Evolutionary conservation across 139 green algal species (phyloP).

Genomic region (Chlorella vulgaris): DNA sequence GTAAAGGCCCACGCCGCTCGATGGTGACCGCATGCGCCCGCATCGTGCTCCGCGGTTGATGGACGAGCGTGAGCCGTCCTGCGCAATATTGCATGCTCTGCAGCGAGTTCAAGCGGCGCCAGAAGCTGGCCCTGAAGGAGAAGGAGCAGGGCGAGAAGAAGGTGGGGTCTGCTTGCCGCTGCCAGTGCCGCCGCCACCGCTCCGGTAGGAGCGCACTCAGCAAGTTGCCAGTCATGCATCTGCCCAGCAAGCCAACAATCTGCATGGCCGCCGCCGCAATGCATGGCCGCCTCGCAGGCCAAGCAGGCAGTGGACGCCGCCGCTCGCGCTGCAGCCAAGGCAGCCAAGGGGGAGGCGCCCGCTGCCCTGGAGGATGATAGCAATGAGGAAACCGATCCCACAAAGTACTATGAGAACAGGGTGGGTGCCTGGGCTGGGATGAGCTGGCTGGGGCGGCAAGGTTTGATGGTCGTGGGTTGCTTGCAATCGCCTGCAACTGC

Average conservation of each 20-base stretch:
- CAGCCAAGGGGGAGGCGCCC: slow-evolving; percentile 50
- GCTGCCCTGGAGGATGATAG: slow-evolving; percentile 68
- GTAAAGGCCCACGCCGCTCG: too few species aligned
- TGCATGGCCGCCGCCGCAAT: neutral
- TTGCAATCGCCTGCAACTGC: too few species aligned
- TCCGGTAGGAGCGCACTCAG: neutral
- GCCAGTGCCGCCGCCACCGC: neutral
- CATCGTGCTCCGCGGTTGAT: neutral
- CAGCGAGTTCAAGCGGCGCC: slow-evolving; percentile 92
- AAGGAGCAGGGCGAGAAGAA: slow-evolving; percentile 87
- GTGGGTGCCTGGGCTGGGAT: too few species aligned
- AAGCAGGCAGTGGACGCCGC: slow-evolving; percentile 71
- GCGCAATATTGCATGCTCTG: neutral
- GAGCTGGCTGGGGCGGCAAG: too few species aligned
- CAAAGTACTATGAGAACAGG: slow-evolving; percentile 90
- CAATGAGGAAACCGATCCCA: slow-evolving; percentile 80
- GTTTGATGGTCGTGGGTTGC: too few species aligned
- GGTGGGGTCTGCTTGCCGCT: slow-evolving; percentile 43
- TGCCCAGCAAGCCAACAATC: neutral
- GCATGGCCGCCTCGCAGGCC: slow-evolving; percentile 49
- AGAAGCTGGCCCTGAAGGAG: slow-evolving; percentile 78
- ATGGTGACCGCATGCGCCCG: neutral
- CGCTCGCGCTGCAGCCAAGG: slow-evolving; percentile 49
- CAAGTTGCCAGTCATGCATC: neutral
- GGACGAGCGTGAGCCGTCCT: neutral